Percentiles rank a stretch among this genome's conserved stretches.
phyloP scores from a whole-genome alignment of 805 yeast genomes.

The Sugiyamaella marilandica region DNA sequence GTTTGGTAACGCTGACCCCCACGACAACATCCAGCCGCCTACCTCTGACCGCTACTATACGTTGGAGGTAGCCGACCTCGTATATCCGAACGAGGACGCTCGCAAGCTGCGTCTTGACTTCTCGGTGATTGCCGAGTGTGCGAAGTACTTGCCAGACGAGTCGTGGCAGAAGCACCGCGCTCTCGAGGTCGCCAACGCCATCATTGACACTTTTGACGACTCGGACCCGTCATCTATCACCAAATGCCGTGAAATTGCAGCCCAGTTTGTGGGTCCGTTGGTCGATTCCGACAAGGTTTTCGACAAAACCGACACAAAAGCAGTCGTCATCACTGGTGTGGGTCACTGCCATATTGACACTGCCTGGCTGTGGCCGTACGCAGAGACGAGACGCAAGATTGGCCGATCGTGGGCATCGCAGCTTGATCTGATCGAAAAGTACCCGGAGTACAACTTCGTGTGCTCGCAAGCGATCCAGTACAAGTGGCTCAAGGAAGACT shows the following conservation, averaged over 20 bases:
- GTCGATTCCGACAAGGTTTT: slow-evolving; percentile 65
- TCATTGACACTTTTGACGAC: slow-evolving; percentile 80
- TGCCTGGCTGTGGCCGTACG: slow-evolving; percentile 99
- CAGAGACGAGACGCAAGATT: slow-evolving; percentile 87
- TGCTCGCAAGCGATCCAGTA: slow-evolving; percentile 97
- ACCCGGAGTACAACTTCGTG: slow-evolving; percentile 90
- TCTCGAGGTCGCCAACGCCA: slow-evolving; percentile 68
- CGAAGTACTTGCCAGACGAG: slow-evolving; percentile 72
- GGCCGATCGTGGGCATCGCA: slow-evolving; percentile 96
- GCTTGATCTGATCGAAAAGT: slow-evolving; percentile 72
- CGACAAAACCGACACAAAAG: slow-evolving; percentile 32
- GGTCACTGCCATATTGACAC: slow-evolving; percentile 98
- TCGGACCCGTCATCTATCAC: slow-evolving; percentile 39
- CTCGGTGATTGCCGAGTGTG: slow-evolving; percentile 87
- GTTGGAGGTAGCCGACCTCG: slow-evolving; percentile 66
- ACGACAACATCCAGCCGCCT: slow-evolving; percentile 54
- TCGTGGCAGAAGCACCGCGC: slow-evolving; percentile 83
- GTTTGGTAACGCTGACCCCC: slow-evolving; percentile 67
- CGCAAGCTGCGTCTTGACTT: slow-evolving; percentile 72
- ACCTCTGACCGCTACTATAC: slow-evolving; percentile 66
- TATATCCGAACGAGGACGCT: slow-evolving; percentile 76
- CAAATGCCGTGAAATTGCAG: slow-evolving; percentile 64
- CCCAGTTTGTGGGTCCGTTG: slow-evolving; percentile 57
- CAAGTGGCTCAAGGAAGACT: slow-evolving; percentile 84
- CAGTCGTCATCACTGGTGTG: slow-evolving; percentile 59